phyloP scores from a whole-genome alignment of 441 rosid species.

The Aleurites moluccanus region DNA sequence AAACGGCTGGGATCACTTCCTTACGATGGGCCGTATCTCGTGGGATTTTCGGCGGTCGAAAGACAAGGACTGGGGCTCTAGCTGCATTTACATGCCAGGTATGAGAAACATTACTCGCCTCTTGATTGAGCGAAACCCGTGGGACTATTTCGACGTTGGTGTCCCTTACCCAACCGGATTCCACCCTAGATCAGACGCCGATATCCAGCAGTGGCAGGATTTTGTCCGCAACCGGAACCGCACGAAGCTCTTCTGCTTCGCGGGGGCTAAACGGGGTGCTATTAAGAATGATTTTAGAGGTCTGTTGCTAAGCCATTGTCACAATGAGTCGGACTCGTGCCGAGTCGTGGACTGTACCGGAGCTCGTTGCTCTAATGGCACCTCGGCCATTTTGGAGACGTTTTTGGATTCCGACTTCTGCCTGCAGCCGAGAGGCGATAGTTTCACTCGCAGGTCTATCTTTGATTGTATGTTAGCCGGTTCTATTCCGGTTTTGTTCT shows the following conservation, averaged over 20 bases:
- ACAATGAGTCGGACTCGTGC: slow-evolving; percentile 49
- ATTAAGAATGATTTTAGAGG: slow-evolving; percentile 76
- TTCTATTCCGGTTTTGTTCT: slow-evolving; percentile 90
- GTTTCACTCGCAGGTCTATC: slow-evolving; percentile 84
- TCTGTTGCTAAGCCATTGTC: slow-evolving; percentile 58
- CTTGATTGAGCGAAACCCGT: slow-evolving; percentile 83
- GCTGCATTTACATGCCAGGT: slow-evolving; percentile 71
- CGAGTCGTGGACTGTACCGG: slow-evolving; percentile 64
- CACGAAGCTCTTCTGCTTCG: slow-evolving; percentile 71
- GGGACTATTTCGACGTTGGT: slow-evolving; percentile 96
- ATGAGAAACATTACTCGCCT: slow-evolving; percentile 94
- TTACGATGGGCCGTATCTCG: slow-evolving; percentile 88
- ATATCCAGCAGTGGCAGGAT: slow-evolving; percentile 70
- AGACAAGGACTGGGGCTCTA: slow-evolving; percentile 82
- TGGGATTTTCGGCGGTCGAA: slow-evolving; percentile 91
- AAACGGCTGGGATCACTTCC: slow-evolving; percentile 89
- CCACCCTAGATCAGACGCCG: slow-evolving; percentile 82
- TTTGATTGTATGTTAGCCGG: slow-evolving; percentile 96
- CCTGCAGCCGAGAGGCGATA: slow-evolving; percentile 92
- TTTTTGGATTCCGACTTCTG: slow-evolving; percentile 80
- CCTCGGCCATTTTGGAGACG: slow-evolving; percentile 64
- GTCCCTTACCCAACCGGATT: slow-evolving; percentile 95
- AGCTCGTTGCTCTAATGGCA: slow-evolving; percentile 63
- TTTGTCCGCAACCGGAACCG: slow-evolving; percentile 57
- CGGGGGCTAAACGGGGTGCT: slow-evolving; percentile 65